Evolutionary conservation across 2,329 filamentous ascomycete genomes (phyloP).

Genomic region (Colletotrichum aenigma): DNA sequence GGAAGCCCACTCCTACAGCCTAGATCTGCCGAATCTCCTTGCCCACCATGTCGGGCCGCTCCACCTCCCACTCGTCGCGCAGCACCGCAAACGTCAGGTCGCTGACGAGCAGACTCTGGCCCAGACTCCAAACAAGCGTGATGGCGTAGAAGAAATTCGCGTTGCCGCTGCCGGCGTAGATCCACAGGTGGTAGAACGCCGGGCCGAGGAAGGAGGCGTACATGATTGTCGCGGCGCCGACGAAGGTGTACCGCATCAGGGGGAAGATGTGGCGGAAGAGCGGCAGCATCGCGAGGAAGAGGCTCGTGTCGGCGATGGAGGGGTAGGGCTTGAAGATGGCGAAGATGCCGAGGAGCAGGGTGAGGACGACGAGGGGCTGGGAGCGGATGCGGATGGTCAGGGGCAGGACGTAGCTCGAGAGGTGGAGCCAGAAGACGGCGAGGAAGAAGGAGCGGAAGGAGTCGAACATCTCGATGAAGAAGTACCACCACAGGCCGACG

Average conservation of each 20-base stretch:
- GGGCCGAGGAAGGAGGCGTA: slow-evolving; percentile 91
- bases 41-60: slow-evolving; percentile 87
- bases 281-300: slow-evolving; percentile 84
- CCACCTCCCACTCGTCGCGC: slow-evolving; percentile 91
- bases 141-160: slow-evolving; percentile 99
- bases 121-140: slow-evolving; percentile 96
- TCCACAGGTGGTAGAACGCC: slow-evolving; percentile 96
- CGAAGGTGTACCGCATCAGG: slow-evolving; percentile 89
- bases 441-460: slow-evolving; percentile 97
- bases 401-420: slow-evolving; percentile 87
- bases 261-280: slow-evolving; percentile 93
- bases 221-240: slow-evolving; percentile 80
- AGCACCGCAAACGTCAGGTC: slow-evolving; percentile 89
- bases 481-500: slow-evolving; percentile 98
- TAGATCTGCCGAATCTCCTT: slow-evolving; percentile 88
- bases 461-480: slow-evolving; percentile 99
- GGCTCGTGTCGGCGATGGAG: slow-evolving; percentile 84
- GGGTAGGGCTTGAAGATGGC: slow-evolving; percentile 98
- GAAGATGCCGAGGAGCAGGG: slow-evolving; percentile 86
- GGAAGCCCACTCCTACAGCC: slow-evolving; percentile 18
- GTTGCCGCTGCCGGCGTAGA: slow-evolving; percentile 96
- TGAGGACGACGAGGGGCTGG: slow-evolving; percentile 86
- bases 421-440: slow-evolving; percentile 96
- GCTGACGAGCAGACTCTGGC: slow-evolving; percentile 82
- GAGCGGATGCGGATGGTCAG: slow-evolving; percentile 81